Percentiles rank a stretch among this genome's conserved stretches.
Conservation (phyloP, 2,329 filamentous ascomycete genomes). For the Alternaria gansuensis region DNA sequence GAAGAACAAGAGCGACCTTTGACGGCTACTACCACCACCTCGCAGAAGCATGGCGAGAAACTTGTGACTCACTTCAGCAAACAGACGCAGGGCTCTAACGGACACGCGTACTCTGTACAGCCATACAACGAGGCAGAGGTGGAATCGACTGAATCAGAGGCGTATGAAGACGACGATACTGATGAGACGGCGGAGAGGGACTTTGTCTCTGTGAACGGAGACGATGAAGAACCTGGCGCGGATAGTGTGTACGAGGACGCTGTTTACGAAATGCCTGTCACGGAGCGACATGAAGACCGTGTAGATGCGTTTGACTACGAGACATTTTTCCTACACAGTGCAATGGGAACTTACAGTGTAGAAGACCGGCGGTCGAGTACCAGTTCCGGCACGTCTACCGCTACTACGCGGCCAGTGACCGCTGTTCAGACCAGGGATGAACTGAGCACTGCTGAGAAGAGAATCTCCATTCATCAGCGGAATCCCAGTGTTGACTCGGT, state of each 20-base stretch:
- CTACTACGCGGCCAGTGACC: slow-evolving; percentile 58
- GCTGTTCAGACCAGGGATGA: slow-evolving; percentile 36
- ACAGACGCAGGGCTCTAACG: slow-evolving; percentile 6
- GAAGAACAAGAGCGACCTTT: slow-evolving; percentile 17
- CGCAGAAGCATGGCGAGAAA: slow-evolving; percentile 33
- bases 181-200: slow-evolving; percentile 53
- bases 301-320: slow-evolving; percentile 97
- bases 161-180: slow-evolving; percentile 37
- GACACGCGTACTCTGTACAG: slow-evolving; percentile 12
- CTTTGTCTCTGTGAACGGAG: slow-evolving; percentile 48
- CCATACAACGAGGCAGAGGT: slow-evolving; percentile 39
- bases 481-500: slow-evolving; percentile 67
- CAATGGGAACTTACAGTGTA: slow-evolving; percentile 78
- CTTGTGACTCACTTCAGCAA: slow-evolving; percentile 19
- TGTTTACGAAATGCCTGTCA: slow-evolving; percentile 49
- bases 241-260: slow-evolving; percentile 59
- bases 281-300: slow-evolving; percentile 83
- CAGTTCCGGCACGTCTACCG: slow-evolving; percentile 62
- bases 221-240: slow-evolving; percentile 32
- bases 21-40: slow-evolving; percentile 27
- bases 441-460: slow-evolving; percentile 34
- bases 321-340: slow-evolving; percentile 92
- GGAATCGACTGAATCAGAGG: slow-evolving; percentile 31
- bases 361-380: slow-evolving; percentile 64
- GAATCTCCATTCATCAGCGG: slow-evolving; percentile 56